Base-by-base conservation (phyloP, 1,284 basidiomycete species). In the Trichosporon sp. region DNA sequence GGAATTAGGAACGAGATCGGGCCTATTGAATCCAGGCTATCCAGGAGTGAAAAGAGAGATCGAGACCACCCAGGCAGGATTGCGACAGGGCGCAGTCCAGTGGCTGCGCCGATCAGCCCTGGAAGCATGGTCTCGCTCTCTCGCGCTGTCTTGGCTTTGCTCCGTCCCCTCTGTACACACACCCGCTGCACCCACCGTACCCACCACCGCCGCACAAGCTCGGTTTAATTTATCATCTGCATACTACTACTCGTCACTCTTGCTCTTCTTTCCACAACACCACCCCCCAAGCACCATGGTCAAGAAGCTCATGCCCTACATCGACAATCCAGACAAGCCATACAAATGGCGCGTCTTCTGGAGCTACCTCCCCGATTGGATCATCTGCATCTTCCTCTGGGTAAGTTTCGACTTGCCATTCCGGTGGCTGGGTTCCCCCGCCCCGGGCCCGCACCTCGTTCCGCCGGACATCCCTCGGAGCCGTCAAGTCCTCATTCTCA, bases 311-410 rank as follows among this genome's bases (percentile, higher is more conserved):
- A 32, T 35, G 7, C 32, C 59, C 12, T 63, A 63, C 59, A 31
- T 63, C 59, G 32, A 63, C 59, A 63, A 63, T 31, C 59, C 59
- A 32, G 59, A 63, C 59, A 63, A 54, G 65, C 67, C 71, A 6
- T 73, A 73, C 68, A 59, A 26, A 19, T 68, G 70, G 67, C 71
- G 75, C 37, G 77, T 83, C 10, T 76, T 81, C 71, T 76, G 77
- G 76, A 78, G 77, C 37, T 84, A 84, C 72, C 73, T 80, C 8
- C 80, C 80, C 10, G 83, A 84, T 74, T 84, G 83, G 83, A 70
- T 77, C n/a, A 65, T 84, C 31, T 82, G 80, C 21, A 81, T 84
- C 67, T 70, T 79, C 40, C 73, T 83, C 16, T 84, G 83, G 83
- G 82, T 81, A 61, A 71, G 80, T 79, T 14, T 46, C 16, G 7